A percentile compares a stretch with the other conserved stretches of the same genome.
These are phyloP conservation scores for Nothopassalora personata DNA, from an alignment of 2,329 filamentous ascomycete species.

Conservation along the genomic window DNA sequence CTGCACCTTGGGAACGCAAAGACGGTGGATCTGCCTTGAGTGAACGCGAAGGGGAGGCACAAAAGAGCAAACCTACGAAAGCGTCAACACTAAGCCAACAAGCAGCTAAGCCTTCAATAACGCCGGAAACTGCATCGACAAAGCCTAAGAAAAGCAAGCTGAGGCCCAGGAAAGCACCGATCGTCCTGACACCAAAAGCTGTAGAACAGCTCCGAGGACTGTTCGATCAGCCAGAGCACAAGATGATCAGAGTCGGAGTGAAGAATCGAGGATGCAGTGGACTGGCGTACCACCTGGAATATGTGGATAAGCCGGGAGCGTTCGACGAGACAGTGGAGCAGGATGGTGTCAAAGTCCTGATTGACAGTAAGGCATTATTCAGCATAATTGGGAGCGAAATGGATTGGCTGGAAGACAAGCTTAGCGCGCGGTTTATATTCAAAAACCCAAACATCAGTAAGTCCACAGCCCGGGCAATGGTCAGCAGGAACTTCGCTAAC, in stretches of 20 bases:
- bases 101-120: constrained; percentile 20
- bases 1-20: constrained; percentile 39
- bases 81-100: constrained; percentile 29
- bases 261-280: constrained; percentile 92
- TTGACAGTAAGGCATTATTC: constrained; percentile 94
- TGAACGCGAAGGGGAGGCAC: constrained; percentile 59
- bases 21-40: constrained; percentile 40
- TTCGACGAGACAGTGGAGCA: constrained; percentile 94
- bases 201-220: constrained; percentile 72
- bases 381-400: constrained; percentile 99
- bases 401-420: constrained; percentile 96
- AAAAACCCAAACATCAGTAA: constrained; percentile 97
- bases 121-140: constrained; percentile 38
- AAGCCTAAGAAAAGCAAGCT: constrained; percentile 62
- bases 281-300: constrained; percentile 87
- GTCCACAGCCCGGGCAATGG: constrained; percentile 37
- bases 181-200: constrained; percentile 75
- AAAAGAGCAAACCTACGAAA: constrained; percentile 51
- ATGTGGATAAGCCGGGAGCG: constrained; percentile 79
- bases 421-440: constrained; percentile 89
- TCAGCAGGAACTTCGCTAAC: constrained; percentile 15
- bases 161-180: constrained; percentile 80
- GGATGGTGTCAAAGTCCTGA: constrained; percentile 90
- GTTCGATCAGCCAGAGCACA: constrained; percentile 79
- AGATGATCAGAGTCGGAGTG: constrained; percentile 90